Conservation (phyloP, 73 alveolate genomes). For the Tetrahymena thermophila region DNA sequence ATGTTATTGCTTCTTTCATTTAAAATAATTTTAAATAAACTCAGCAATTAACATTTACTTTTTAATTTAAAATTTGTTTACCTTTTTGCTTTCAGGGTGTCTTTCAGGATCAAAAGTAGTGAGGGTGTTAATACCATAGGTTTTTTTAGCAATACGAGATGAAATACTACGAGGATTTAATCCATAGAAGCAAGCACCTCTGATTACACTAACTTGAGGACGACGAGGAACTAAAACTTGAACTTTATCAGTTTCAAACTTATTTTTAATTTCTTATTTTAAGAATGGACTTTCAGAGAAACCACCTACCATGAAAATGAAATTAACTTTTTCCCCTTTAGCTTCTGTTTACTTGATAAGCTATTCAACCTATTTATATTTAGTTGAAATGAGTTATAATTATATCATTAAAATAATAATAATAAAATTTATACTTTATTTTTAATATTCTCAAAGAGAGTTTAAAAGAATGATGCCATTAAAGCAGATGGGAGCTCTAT, state of each 20-base stretch:
- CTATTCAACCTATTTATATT: constrained; percentile 45
- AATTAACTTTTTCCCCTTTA: constrained; percentile 79
- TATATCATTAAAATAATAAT: background rate
- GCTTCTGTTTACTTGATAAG: constrained; percentile 68
- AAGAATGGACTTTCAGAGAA: constrained; percentile 94
- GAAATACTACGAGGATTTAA: constrained; percentile 93
- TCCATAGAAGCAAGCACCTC: constrained; percentile 99
- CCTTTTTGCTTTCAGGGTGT: constrained; percentile 95
- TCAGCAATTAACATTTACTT: too few relatives aligned
- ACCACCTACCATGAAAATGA: constrained; percentile 98
- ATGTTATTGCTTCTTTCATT: too few relatives aligned
- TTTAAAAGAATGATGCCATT: constrained; percentile 90
- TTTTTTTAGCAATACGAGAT: constrained; percentile 91
- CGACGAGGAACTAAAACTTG: constrained; percentile 93
- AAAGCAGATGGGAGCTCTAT: constrained; percentile 88
- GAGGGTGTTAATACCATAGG: constrained; percentile 95
- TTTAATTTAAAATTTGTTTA: background rate
- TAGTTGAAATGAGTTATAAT: background rate
- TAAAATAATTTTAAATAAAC: too few relatives aligned
- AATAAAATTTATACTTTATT: constrained; percentile 47
- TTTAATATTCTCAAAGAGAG: constrained; percentile 86
- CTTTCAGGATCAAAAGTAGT: constrained; percentile 95
- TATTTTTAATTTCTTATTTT: constrained; percentile 86
- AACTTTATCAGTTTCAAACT: constrained; percentile 80
- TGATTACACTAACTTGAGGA: constrained; percentile 93